Base-by-base conservation (phyloP, 2,329 filamentous ascomycete genomes). In the Aphanocladium album region DNA sequence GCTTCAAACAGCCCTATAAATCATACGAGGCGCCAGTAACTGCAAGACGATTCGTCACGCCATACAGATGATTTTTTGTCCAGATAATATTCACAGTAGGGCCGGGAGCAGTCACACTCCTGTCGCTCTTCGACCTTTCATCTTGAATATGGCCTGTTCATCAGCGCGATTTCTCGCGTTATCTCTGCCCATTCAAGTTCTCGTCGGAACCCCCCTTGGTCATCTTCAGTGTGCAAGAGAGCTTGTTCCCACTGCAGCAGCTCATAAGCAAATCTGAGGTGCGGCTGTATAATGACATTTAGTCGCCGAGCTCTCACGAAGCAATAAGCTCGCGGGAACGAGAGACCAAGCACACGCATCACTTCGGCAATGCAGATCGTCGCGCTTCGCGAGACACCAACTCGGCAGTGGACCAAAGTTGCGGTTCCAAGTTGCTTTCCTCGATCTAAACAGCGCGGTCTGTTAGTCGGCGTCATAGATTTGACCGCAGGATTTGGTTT, bases 341-440 rank as follows among this genome's bases (percentile, higher is more conserved):
- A 95, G 65, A 97, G 77, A 23, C 85, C 81, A 67, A 91, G 75
- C 27, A 88, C 81, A 39, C 88, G 87, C 95, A 99, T 99, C 39
- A 98, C 91, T 74, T 98, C 93, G n/a, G 95, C 95, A 69, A 99
- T 99, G 72, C 95, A 98, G 63, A 99, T 97, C 1, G 93, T 99
- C 14, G 95, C 95, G 64, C 91, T 96, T 56, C 95, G 86, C 55
- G 93, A 97, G 59, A 99, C 95, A 52, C 95, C 95, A 8, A 99
- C 95, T 19, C 95, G 89, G 72, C 95, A 99, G 73, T 99, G 95
- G 17, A 99, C 95, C 60, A 99, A 81, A 0, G 95, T 98, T 25
- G 93, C 91, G 5, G 85, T 90, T 33, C 89, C 88, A 47, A 89
- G 89, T 41, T 77, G 77, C 70, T 89, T 90, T 39, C 93, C 93